Evolutionary conservation across 2,329 filamentous ascomycete species (phyloP).

Genomic region (Monosporascus sp.): DNA sequence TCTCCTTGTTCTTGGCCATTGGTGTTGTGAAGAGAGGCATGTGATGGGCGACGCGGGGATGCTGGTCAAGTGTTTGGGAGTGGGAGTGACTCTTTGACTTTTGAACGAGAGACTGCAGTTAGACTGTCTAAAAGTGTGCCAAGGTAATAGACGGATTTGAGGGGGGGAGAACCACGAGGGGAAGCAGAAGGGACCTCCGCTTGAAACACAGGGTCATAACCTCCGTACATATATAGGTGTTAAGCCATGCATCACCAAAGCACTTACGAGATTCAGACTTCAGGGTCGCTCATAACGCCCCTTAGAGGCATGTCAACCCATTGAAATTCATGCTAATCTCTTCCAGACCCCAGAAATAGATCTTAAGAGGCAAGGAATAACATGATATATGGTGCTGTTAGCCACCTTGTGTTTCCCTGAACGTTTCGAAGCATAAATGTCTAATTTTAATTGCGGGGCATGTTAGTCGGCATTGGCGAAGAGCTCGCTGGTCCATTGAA

Average conservation of each 20-base stretch:
- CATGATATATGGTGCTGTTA: neutral
- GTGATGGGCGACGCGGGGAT: neutral
- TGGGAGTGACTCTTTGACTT: neutral
- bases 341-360: neutral
- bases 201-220: neutral
- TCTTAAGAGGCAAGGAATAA: neutral
- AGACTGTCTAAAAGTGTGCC: neutral
- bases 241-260: neutral
- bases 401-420: neutral
- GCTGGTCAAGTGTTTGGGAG: neutral
- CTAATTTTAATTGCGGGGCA: neutral
- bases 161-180: neutral
- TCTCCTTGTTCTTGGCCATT: constrained; percentile 8
- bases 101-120: constrained; percentile 2
- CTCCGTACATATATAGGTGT: neutral
- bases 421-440: neutral
- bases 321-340: neutral
- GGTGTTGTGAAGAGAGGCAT: constrained; percentile 8
- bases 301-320: neutral
- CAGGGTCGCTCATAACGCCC: neutral
- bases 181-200: neutral
- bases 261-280: neutral
- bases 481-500: neutral
- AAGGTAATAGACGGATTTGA: neutral
- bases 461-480: neutral